Evolutionary conservation across 164 flowering plant genomes (phyloP), one percentile per base, ranked within the genome.

Genomic region (Umbilicus rupestris): DNA sequence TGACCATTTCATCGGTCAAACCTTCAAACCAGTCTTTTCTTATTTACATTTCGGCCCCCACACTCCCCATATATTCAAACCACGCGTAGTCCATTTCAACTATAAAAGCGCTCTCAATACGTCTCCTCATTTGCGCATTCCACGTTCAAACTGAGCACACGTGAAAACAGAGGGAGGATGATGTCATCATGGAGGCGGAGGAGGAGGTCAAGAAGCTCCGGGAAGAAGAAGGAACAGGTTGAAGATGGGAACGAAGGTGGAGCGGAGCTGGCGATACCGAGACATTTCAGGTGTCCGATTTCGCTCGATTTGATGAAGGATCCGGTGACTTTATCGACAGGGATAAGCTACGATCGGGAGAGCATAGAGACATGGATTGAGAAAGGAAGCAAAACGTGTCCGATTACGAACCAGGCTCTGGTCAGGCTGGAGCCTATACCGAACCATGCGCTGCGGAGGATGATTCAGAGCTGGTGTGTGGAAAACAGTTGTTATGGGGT

Each of bases 391-490:
- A 24, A 29, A 5, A 84, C 85, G 0, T 92, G 98, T 66, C 98
- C 98, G 1, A 76, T 78, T 16, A 87, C 98, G 5, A 87, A 85
- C 26, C 85, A 76, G 59, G 73, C 30, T 0, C 64, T 92, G 60
- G 68, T 6, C 0, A 78, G 65, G 20, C 37, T 77, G 10, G 98
- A 92, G 26, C 83, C 72, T 8, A 76, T 85, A 1, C 98, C 98
- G 0, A 92, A 92, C 58, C 96, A 90, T 67, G 39, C 83, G 46
- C 70, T 92, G 0, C 35, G 95, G 22, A 78, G 65, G 64, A 84
- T 88, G 93, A 88, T 90, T 5, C 98, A 92, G 47, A 87, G 84
- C 16, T 92, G 96, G 98, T 87, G 96, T 67, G 96, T 86, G 16
- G 78, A 77, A 62, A 86, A 88, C 30, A 63, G 76, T 19, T 75